Percentiles rank a stretch among this genome's conserved stretches.
phyloP scores from a whole-genome alignment of 2,329 filamentous ascomycete species.

The Aspergillus pseudoviridinutans region DNA sequence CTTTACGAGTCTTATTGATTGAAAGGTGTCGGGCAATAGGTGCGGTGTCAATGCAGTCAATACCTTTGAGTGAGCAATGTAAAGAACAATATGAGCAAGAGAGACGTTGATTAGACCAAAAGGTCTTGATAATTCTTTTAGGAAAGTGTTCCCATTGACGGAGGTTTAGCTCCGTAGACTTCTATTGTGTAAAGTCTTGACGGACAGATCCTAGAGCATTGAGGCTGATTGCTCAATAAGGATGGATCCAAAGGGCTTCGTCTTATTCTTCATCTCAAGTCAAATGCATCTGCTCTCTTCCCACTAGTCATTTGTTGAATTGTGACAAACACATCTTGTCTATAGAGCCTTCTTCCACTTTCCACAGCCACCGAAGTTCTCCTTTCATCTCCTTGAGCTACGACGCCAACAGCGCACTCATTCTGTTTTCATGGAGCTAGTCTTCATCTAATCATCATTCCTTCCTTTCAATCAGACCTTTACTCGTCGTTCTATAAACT shows the following conservation, averaged over 20 bases:
- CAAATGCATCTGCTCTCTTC: neutral
- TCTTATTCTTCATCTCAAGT: neutral
- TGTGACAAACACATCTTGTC: neutral
- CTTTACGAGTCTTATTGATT: neutral
- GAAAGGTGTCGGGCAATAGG: neutral
- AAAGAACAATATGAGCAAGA: neutral
- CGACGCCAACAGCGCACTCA: neutral
- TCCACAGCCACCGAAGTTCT: neutral
- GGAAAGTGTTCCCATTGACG: neutral
- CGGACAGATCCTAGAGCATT: neutral
- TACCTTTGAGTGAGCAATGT: neutral
- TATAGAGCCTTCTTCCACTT: neutral
- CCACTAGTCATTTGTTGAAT: neutral
- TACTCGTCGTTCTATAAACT: neutral
- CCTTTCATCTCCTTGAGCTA: neutral
- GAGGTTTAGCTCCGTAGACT: neutral
- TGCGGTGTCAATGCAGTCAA: neutral
- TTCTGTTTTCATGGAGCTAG: neutral
- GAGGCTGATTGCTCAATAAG: neutral
- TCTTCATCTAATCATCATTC: neutral
- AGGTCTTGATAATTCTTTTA: neutral
- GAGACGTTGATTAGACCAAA: neutral
- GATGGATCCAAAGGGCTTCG: neutral
- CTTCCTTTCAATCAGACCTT: neutral
- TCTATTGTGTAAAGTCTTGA: neutral